Conservation (phyloP, 1,139 yeast genomes). For the Entelexis sorbosivorans region DNA sequence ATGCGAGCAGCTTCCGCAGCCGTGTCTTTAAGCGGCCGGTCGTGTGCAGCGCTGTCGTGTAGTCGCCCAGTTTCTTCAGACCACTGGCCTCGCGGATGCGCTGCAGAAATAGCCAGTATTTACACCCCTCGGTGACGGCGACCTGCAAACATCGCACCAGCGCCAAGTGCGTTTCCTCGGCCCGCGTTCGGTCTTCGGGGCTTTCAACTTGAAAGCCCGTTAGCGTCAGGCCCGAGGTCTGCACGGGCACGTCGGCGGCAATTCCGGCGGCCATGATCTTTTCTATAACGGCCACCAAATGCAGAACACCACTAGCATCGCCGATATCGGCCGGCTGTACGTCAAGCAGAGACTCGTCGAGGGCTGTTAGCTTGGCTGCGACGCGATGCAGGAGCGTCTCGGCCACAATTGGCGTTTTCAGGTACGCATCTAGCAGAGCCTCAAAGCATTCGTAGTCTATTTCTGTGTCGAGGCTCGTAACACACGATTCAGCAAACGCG, state of each 20-base stretch:
- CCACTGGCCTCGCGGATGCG: slow-evolving; percentile 4
- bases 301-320: slow-evolving; percentile 9
- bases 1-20: slow-evolving; percentile 56
- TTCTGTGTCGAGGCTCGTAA: slow-evolving; percentile 11
- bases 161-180: slow-evolving; percentile 8
- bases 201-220: slow-evolving; percentile 19
- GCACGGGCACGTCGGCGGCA: slow-evolving; percentile 4
- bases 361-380: neutral
- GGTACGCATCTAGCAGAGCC: slow-evolving; percentile 11
- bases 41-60: slow-evolving; percentile 37
- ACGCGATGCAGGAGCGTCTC: slow-evolving; percentile 14
- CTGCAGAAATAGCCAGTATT: slow-evolving; percentile 20
- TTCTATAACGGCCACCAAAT: slow-evolving; percentile 12
- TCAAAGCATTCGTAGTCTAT: slow-evolving; percentile 19
- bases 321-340: slow-evolving; percentile 6
- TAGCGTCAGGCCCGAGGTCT: slow-evolving; percentile 8
- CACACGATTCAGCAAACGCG: slow-evolving; percentile 7
- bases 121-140: slow-evolving; percentile 17
- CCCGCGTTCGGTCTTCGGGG: slow-evolving; percentile 17
- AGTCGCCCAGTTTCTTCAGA: neutral
- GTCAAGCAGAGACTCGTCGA: slow-evolving; percentile 2
- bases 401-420: slow-evolving; percentile 11
- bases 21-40: slow-evolving; percentile 62
- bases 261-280: slow-evolving; percentile 8
- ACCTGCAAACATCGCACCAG: slow-evolving; percentile 13